phyloP scores from a whole-genome alignment of 164 flowering plant species.

The Vitis amurensis region DNA sequence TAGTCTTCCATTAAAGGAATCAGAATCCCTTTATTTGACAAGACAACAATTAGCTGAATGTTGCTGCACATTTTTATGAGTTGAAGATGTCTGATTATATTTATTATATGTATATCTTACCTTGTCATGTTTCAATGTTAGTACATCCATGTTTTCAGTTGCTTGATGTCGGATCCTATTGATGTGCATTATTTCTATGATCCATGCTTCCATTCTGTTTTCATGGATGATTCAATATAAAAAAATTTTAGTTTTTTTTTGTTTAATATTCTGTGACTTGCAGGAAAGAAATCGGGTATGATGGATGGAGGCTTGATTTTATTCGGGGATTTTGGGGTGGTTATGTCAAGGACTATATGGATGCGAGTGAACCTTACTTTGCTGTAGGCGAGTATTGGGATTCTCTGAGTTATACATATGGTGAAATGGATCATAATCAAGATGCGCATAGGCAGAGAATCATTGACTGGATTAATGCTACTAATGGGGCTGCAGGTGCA shows the following conservation, averaged over 20 bases:
- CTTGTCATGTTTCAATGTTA: no score
- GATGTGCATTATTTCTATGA: no score
- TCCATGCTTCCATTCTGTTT: no score
- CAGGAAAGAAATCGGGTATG: slow-evolving; percentile 96
- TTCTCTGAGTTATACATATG: slow-evolving; percentile 88
- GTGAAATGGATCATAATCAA: slow-evolving; percentile 91
- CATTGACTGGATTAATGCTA: slow-evolving; percentile 94
- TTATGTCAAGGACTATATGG: slow-evolving; percentile 94
- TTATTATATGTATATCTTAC: no score
- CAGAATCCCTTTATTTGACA: no score
- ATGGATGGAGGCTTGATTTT: slow-evolving; percentile 99
- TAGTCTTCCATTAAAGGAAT: no score
- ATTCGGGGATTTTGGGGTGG: slow-evolving; percentile 99
- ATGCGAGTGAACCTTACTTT: slow-evolving; percentile 88
- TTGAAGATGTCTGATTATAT: no score
- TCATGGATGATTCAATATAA: not conserved
- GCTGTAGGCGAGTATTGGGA: slow-evolving; percentile 99
- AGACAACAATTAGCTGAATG: no score
- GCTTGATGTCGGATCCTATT: no score
- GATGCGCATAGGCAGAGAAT: slow-evolving; percentile 97
- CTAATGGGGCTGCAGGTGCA: slow-evolving; percentile 91
- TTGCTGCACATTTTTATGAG: no score
- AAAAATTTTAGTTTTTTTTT: not conserved
- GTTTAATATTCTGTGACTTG: slow-evolving; percentile 6
- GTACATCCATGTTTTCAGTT: no score